These are phyloP conservation scores for Yamadazyma jaroonii DNA, from an alignment of 1,139 yeast genomes.

Conservation along the genomic window DNA sequence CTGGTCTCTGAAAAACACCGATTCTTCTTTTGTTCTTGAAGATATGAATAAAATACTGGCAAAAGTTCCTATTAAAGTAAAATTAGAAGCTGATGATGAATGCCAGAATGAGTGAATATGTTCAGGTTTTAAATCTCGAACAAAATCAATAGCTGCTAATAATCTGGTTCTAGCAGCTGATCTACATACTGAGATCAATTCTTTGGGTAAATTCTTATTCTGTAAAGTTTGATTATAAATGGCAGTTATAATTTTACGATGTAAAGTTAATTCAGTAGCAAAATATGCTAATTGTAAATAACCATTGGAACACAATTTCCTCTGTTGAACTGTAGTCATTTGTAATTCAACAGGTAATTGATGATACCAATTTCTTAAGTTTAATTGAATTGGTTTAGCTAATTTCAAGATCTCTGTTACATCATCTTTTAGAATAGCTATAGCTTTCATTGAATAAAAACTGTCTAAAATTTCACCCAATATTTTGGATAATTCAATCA, in stretches of 20 bases:
- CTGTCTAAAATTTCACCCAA: conserved; percentile 69
- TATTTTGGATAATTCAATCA: conserved; percentile 67
- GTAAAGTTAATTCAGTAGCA: conserved; percentile 82
- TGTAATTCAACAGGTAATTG: conserved; percentile 68
- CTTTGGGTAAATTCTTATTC: conserved; percentile 49
- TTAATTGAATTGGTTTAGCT: conserved; percentile 84
- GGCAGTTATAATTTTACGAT: conserved; percentile 70
- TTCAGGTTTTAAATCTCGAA: conserved; percentile 70
- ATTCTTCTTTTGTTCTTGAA: conserved; percentile 57
- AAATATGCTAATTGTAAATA: conserved; percentile 80
- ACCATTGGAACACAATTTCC: conserved; percentile 67
- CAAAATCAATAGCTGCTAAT: conserved; percentile 78
- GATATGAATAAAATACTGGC: conserved; percentile 75
- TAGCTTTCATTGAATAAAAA: conserved; percentile 68
- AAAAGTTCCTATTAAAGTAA: conserved; percentile 81
- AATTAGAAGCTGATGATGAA: conserved; percentile 71
- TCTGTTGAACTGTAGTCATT: conserved; percentile 58
- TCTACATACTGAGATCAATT: conserved; percentile 67
- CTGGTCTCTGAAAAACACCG: conserved; percentile 60
- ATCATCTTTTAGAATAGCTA: conserved; percentile 46
- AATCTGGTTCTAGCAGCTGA: conserved; percentile 81
- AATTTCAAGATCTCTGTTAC: conserved; percentile 64
- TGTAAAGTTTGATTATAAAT: conserved; percentile 41
- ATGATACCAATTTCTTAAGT: conserved; percentile 81
- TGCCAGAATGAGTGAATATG: conserved; percentile 90